Evolutionary conservation across 1,139 yeast species (phyloP).

Genomic region (Protomyces lactucae-debilis): DNA sequence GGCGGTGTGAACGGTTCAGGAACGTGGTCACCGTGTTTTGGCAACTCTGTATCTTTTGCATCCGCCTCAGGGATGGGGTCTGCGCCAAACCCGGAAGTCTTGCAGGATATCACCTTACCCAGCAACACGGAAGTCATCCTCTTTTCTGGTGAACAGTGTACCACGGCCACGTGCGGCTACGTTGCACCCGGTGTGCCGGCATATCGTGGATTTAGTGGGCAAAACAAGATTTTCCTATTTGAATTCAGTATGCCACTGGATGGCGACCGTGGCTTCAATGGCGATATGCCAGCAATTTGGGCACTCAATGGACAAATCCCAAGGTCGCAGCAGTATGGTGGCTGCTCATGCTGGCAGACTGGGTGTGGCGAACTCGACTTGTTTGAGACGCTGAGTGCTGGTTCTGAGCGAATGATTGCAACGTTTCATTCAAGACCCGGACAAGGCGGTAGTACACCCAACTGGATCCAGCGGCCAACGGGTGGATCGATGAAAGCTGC

Average conservation of each 20-base stretch:
- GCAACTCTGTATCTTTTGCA: conserved; percentile 79
- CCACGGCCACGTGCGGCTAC: conserved; percentile 69
- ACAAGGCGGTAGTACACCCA: conserved; percentile 71
- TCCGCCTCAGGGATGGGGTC: conserved; percentile 65
- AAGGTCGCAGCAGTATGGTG: conserved; percentile 85
- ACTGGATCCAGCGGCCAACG: conserved; percentile 82
- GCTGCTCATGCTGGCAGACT: conserved; percentile 75
- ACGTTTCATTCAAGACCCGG: conserved; percentile 90
- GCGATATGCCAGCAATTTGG: conserved; percentile 97
- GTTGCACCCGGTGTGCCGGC: conserved; percentile 85
- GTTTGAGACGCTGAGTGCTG: conserved; percentile 73
- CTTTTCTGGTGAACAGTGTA: conserved; percentile 65
- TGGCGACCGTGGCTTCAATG: conserved; percentile 45
- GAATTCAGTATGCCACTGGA: conserved; percentile 90
- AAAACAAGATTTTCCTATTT: conserved; percentile 75
- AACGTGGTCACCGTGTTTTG: conserved; percentile 75
- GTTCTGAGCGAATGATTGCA: conserved; percentile 67
- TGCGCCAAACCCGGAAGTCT: conserved; percentile 58
- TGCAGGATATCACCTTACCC: conserved; percentile 57
- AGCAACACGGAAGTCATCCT: conserved; percentile 76
- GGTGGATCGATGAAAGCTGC: conserved; percentile 79
- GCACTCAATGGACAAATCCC: conserved; percentile 89
- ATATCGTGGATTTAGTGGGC: conserved; percentile 71
- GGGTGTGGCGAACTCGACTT: conserved; percentile 97
- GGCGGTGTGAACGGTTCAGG: conserved; percentile 84